Conservation (phyloP, 148 eudicot genomes). For the Polygonum aviculare region DNA sequence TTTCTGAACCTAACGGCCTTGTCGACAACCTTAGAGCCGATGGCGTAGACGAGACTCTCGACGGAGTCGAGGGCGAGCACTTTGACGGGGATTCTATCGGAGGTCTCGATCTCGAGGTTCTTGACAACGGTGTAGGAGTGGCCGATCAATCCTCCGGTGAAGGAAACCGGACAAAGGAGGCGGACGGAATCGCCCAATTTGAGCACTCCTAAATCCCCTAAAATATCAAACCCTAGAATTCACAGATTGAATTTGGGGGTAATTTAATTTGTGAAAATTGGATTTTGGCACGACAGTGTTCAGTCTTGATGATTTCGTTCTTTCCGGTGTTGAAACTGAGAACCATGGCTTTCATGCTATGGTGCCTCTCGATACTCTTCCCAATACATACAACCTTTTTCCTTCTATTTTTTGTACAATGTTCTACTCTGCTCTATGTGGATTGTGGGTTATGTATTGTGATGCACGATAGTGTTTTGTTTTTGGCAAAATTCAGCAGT, state of each 20-base stretch:
- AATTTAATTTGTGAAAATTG: too few relatives aligned
- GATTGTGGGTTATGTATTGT: too few relatives aligned
- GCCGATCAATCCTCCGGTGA: constrained; percentile 45
- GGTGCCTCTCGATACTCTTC: constrained; percentile 23
- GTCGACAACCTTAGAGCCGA: constrained; percentile 14
- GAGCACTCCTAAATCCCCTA: too few relatives aligned
- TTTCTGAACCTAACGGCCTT: constrained; percentile 13
- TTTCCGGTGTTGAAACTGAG: constrained; percentile 11
- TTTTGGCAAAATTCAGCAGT: not conserved
- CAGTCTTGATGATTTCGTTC: constrained; percentile 35
- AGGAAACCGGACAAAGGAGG: constrained; percentile 27
- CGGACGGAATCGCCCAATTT: too few relatives aligned
- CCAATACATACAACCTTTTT: not conserved
- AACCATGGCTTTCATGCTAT: constrained; percentile 25
- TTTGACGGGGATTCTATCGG: constrained; percentile 23
- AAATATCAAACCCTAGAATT: too few relatives aligned
- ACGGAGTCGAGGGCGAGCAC: constrained; percentile 17
- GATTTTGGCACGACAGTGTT: too few relatives aligned
- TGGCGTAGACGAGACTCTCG: constrained; percentile 28
- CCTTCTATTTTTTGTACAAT: too few relatives aligned
- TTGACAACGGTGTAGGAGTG: constrained; percentile 28
- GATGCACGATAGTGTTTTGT: not conserved
- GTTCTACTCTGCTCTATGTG: not conserved
- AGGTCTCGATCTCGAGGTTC: constrained; percentile 23
- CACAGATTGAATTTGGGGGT: too few relatives aligned